Evolutionary conservation across 2,329 filamentous ascomycete species (phyloP), one percentile per base, ranked within the genome.

Genomic region (Zelopaecilomyces penicillatus): DNA sequence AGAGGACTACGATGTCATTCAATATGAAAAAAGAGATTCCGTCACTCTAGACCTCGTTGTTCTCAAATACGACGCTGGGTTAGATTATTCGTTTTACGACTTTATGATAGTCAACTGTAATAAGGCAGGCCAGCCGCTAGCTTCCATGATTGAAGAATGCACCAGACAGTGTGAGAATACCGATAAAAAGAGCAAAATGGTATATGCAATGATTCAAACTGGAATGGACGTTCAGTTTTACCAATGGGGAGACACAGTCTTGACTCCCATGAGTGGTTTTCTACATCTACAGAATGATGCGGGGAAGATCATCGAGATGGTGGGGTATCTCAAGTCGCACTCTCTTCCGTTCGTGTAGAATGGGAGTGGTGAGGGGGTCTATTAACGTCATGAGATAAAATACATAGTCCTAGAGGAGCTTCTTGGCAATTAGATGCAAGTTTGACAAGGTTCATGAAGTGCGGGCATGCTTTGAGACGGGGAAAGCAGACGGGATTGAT

Each of bases 31-130:
- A 27, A 42, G 40, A 41, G 26, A 35, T 9, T 9, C 31, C 6
- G 35, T 30, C 33, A 27, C 31, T 32, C 40, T 32, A 33, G 40
- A 42, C 33, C 40, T 34, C 12, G 33, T 32, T 35, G 40, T 42
- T n/a, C 35, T 42, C 19, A 42, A 35, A 32, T 11, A 34, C 35
- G 31, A 42, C 8, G 30, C 30, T n/a, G 31, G 40, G 29, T 19
- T 19, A 19, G 19, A 19, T 19, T 5, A 30, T 4, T 35, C 40
- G 30, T 7, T 26, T 12, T 42, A 42, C 26, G 31, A 42, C 26
- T 42, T 35, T 27, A 9, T 42, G n/a, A 33, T 42, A 32, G 40
- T 42, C 35, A 26, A 42, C 30, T 42, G 30, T 28, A 42, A 42
- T 30, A 42, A 26, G n/a, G 40, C 40, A 34, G 27, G 33, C 28